A percentile compares a stretch with the other conserved stretches of the same genome.
Conservation (phyloP, 306 rosid species). For the Vachellia collinsii region DNA sequence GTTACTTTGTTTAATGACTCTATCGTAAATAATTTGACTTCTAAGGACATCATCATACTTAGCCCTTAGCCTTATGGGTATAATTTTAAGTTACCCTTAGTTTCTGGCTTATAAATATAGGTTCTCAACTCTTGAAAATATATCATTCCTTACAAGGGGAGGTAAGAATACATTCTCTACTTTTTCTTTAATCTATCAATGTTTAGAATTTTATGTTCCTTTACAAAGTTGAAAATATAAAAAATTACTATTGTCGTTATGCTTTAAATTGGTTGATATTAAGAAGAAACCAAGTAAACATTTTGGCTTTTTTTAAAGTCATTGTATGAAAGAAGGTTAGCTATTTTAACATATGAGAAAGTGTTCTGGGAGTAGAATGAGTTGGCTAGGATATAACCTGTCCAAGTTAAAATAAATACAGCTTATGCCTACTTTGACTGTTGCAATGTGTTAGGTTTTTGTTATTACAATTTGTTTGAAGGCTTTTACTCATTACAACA, state of each 20-base stretch:
- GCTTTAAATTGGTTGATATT: background rate
- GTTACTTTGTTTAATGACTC: background rate
- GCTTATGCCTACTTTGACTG: background rate
- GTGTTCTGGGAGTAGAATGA: background rate
- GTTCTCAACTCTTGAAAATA: background rate
- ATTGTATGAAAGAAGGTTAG: background rate
- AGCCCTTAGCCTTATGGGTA: background rate
- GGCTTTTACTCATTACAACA: background rate
- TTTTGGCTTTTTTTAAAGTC: background rate
- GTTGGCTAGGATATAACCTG: constrained; percentile 1
- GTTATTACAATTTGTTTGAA: background rate
- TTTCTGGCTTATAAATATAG: background rate
- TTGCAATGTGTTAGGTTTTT: constrained; percentile 2
- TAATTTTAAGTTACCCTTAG: background rate
- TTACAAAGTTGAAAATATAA: too few species aligned
- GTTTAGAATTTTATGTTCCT: background rate
- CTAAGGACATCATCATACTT: background rate
- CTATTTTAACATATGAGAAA: background rate
- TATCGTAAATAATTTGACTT: background rate
- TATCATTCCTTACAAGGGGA: background rate
- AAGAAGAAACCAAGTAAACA: background rate
- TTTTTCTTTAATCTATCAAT: background rate
- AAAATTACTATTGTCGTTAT: too few species aligned
- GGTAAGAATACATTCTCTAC: background rate
- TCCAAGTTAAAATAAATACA: background rate